Conservation (phyloP, 495 filamentous ascomycete species). For the Acidiella bohemica region DNA sequence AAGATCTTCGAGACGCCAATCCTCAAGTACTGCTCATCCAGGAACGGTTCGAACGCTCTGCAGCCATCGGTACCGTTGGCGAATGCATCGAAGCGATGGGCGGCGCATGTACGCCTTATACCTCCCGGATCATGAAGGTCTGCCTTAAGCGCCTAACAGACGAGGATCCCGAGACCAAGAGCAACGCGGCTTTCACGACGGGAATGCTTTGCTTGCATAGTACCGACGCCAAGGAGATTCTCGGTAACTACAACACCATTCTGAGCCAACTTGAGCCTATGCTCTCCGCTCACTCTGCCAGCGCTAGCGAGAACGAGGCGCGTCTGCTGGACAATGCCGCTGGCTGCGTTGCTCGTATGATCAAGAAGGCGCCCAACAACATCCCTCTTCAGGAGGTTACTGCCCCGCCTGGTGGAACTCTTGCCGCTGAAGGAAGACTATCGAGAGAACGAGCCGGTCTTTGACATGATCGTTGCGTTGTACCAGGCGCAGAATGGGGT, state of each 20-base stretch:
- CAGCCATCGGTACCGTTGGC: constrained; percentile 79
- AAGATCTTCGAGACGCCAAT: constrained; percentile 85
- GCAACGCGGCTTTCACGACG: constrained; percentile 82
- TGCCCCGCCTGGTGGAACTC: constrained; percentile 63
- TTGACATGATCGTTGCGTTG: constrained; percentile 70
- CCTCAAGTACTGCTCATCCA: constrained; percentile 74
- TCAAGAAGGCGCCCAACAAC: constrained; percentile 62
- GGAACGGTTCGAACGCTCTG: constrained; percentile 73
- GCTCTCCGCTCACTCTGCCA: constrained; percentile 43
- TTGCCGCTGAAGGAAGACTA: constrained; percentile 88
- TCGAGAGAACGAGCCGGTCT: constrained; percentile 91
- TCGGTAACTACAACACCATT: constrained; percentile 61
- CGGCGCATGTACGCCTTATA: constrained; percentile 59
- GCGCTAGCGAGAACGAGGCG: constrained; percentile 34
- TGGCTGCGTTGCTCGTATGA: constrained; percentile 86
- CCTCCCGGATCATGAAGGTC: constrained; percentile 56
- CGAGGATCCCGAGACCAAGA: constrained; percentile 82
- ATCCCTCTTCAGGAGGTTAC: constrained; percentile 67
- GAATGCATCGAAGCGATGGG: constrained; percentile 86
- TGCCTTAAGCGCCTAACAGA: constrained; percentile 78
- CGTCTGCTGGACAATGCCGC: constrained; percentile 85
- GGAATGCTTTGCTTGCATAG: constrained; percentile 74
- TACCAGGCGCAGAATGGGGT: constrained; percentile 49
- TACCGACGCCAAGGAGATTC: constrained; percentile 52
- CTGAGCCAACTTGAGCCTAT: constrained; percentile 72